Base-by-base conservation (phyloP, 768 basidiomycete species). In the Termitomyces sp. region DNA sequence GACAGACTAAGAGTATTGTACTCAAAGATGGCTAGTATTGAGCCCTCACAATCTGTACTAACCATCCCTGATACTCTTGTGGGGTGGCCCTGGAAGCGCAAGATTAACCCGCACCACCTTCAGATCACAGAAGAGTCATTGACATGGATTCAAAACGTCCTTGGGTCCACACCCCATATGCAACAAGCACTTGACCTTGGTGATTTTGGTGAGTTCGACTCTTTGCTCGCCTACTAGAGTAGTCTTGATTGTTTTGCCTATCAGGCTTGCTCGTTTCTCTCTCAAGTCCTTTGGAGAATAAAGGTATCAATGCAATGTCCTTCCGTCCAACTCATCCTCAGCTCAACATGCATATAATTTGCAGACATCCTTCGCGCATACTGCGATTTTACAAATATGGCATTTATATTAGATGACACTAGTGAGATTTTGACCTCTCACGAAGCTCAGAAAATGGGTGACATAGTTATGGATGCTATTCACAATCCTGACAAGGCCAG, bases 361-460 rank as follows among this genome's bases (percentile, higher is more conserved):
- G 2, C 20, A 67, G 69, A 63, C 38, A 65, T 59, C 9, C 42
- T 41, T 29, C 68, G 76, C 18, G 65, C 70, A 11, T 71, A 68
- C 12, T 78, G 79, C 51, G 80, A 82, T 53, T 63, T 82, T 46
- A 80, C 82, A 77, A 73, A 77, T 39, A 56, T 80, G 6, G 72
- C 79, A 60, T 82, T 78, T 58, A 52, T 81, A 36, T 70, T 76
- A 59, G 81, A 83, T 59, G 78, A 82, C 59, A 73, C 76, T 56
- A 74, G 78, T 4, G 82, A 84, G 62, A 65, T 72, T 15, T 66
- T 66, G 0, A 59, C 67, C 23, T 66, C 61, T 0, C 35, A 60
- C 0, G 69, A 58, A 3, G 78, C 70, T 12, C 67, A 65, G 2
- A 25, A 59, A 3, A 61, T 69, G 36, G 72, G 66, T 0, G 63